Evolutionary conservation across 192 early-diverging fungal species (phyloP).

Genomic region (Podila epigama): DNA sequence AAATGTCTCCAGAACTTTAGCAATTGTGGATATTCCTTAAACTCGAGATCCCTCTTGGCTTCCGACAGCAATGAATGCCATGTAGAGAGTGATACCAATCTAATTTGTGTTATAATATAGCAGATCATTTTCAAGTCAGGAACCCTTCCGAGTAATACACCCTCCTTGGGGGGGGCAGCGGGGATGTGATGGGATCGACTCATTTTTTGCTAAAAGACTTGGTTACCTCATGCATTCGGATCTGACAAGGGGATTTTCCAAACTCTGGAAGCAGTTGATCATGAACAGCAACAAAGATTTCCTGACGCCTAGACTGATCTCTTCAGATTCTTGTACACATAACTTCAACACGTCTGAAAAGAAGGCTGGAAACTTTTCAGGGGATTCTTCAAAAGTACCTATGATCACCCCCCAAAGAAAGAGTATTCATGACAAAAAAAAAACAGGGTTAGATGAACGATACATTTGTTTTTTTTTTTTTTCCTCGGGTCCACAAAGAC

Average conservation of each 20-base stretch:
- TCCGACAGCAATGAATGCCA: constrained; percentile 75
- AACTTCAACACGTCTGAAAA: constrained; percentile 62
- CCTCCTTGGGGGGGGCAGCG: background rate
- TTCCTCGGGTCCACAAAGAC: no score
- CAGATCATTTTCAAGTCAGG: no score
- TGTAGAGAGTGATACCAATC: constrained; percentile 73
- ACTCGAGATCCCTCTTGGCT: constrained; percentile 64
- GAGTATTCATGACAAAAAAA: constrained; percentile 16
- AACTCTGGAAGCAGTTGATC: constrained; percentile 82
- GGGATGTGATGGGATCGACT: background rate
- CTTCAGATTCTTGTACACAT: constrained; percentile 40
- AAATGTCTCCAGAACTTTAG: constrained; percentile 72
- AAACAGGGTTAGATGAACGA: no score
- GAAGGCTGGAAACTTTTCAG: constrained; percentile 63
- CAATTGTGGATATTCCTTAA: constrained; percentile 65
- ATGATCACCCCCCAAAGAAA: background rate
- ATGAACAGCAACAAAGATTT: constrained; percentile 78
- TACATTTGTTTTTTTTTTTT: no score
- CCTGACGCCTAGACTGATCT: constrained; percentile 43
- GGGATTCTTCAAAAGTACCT: constrained; percentile 49
- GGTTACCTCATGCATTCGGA: constrained; percentile 71
- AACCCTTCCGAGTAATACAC: no score
- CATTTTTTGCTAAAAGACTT: background rate
- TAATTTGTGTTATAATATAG: no score
- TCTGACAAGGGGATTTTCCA: constrained; percentile 83